These are phyloP conservation scores for Arthrobotrys entomopaga DNA, from an alignment of 2,329 filamentous ascomycete species.

Conservation along the genomic window DNA sequence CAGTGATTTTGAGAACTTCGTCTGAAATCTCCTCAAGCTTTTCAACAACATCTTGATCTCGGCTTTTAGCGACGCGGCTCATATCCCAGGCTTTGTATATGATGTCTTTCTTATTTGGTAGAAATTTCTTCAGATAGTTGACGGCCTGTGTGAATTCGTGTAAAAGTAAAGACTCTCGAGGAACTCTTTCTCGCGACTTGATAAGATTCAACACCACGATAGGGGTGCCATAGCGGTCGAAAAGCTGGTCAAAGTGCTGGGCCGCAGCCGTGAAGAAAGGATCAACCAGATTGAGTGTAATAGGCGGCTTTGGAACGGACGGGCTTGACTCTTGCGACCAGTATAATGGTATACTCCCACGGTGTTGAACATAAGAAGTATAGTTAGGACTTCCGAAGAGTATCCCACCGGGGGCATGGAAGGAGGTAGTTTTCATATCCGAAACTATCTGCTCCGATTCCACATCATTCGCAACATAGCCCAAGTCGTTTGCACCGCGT, in stretches of 20 bases:
- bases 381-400: constrained; percentile 90
- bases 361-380: constrained; percentile 95
- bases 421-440: constrained; percentile 91
- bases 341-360: constrained; percentile 94
- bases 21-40: constrained; percentile 90
- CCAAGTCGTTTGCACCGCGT: constrained; percentile 86
- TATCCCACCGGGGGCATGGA: constrained; percentile 86
- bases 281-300: constrained; percentile 85
- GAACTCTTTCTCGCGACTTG: constrained; percentile 85
- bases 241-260: constrained; percentile 93
- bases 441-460: constrained; percentile 99
- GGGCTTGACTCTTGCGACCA: constrained; percentile 98
- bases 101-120: constrained; percentile 84
- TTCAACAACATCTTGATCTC: constrained; percentile 92
- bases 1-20: constrained; percentile 83
- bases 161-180: constrained; percentile 89
- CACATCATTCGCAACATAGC: constrained; percentile 81
- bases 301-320: constrained; percentile 94
- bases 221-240: constrained; percentile 90
- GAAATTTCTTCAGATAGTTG: constrained; percentile 91
- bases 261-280: constrained; percentile 95
- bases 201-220: constrained; percentile 92
- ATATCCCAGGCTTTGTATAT: constrained; percentile 97
- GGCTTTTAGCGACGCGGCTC: constrained; percentile 91
- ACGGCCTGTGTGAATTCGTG: constrained; percentile 88